Base-by-base conservation (phyloP, 768 basidiomycete species). In the Chalciporus piperatus region DNA sequence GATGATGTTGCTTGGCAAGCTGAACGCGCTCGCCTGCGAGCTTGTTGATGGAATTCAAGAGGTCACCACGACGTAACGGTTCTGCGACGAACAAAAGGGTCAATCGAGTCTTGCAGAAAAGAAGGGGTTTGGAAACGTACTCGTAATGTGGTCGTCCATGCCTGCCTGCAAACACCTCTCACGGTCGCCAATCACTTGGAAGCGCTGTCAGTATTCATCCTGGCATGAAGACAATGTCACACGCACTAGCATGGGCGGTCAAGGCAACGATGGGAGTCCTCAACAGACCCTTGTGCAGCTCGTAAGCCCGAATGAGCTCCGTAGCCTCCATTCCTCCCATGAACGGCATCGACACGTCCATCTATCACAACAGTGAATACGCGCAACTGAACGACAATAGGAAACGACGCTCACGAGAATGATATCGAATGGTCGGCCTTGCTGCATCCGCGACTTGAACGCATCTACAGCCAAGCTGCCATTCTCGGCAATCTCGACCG, bases 291-390 rank as follows among this genome's bases (percentile, higher is more conserved):
- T 83, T 83, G 55, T 85, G 78, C 65, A 78, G 72, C 73, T 98
- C 96, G 64, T 85, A 92, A 33, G 82, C 79, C 46, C 96, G 83
- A 55, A 98, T 97, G 51, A 92, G 76, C 57, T 93, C 87, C 0
- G 97, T 99, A 1, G 96, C 92, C 70, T 99, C 95, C 85, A 96
- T 92, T 57, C 96, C 95, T 45, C 95, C 94, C 92, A 98, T 98
- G 71, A 95, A 87, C 6, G 94, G 92, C 92, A 96, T 95, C 11
- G 94, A 97, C 13, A 97, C 88, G 62, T 98, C 95, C 96, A 98
- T 98, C 90, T 96, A 54, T 27, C 13, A 42, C 17, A 45, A n/a
- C 53, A 28, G 56, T 55, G 14, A 57, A 16, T 12, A 23, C n/a
- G 32, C 41, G 16, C 13, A 27, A 10, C 37, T 22, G 40, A 32